Conservation (phyloP, 2,329 filamentous ascomycete genomes). For the Phialophora verrucosa region DNA sequence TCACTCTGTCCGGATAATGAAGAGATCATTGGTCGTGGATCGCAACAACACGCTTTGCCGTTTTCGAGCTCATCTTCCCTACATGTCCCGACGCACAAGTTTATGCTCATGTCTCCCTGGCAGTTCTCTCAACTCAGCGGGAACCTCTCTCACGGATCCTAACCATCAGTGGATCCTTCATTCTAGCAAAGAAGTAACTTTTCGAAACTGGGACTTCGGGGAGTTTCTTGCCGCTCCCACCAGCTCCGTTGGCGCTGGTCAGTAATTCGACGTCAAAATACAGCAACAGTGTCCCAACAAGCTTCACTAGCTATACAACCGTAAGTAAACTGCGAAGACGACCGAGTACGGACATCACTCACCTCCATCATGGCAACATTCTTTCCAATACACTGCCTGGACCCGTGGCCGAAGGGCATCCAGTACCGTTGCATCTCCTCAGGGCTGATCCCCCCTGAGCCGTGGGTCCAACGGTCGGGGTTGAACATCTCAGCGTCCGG, state of each 20-base stretch:
- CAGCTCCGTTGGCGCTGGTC: no score
- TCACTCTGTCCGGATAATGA: background rate
- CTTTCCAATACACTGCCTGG: conserved; percentile 16
- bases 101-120: background rate
- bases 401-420: conserved; percentile 17
- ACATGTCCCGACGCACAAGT: background rate
- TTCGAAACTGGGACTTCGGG: background rate
- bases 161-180: background rate
- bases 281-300: background rate
- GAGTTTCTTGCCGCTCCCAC: background rate
- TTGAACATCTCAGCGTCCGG: conserved; percentile 13
- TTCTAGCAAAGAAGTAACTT: background rate
- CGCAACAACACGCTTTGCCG: background rate
- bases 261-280: conserved; percentile 1
- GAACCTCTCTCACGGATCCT: background rate
- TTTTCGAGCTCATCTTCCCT: background rate
- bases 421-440: conserved; percentile 19
- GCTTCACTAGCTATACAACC: background rate
- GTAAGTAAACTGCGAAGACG: background rate
- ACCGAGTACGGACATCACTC: background rate
- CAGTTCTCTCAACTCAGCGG: background rate
- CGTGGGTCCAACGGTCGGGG: conserved; percentile 9
- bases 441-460: conserved; percentile 11
- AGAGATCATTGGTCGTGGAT: background rate
- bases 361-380: conserved; percentile 20